Conservation (phyloP, 805 yeast genomes). For the Kodamaea leandrae region DNA sequence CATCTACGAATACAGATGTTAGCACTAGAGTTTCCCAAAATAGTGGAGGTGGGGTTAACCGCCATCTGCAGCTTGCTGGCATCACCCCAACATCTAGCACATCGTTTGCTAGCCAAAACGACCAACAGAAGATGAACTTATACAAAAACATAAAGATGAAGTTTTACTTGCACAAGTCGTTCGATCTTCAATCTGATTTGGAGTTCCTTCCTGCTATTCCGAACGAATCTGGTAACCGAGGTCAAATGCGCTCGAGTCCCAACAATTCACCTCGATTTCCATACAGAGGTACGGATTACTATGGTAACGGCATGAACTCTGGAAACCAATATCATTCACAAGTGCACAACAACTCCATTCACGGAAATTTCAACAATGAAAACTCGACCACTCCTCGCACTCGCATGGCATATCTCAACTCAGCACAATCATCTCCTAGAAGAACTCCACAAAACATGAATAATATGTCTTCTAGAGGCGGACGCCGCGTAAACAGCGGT, state of each 20-base stretch:
- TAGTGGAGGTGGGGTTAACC: not conserved
- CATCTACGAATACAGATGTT: too few relatives aligned
- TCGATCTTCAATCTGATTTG: slow-evolving; percentile 67
- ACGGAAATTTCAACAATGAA: slow-evolving; percentile 1
- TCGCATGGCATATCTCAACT: slow-evolving; percentile 16
- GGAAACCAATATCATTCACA: slow-evolving; percentile 7
- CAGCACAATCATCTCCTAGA: slow-evolving; percentile 15
- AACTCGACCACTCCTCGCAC: slow-evolving; percentile 14
- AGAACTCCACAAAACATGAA: slow-evolving; percentile 13
- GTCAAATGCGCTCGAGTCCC: slow-evolving; percentile 9
- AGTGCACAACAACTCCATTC: slow-evolving; percentile 4
- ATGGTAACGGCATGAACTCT: slow-evolving; percentile 1
- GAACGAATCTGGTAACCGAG: slow-evolving; percentile 7
- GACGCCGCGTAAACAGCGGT: slow-evolving; percentile 10
- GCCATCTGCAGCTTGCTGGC: not conserved
- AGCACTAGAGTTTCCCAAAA: not conserved
- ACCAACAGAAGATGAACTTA: slow-evolving; percentile 14
- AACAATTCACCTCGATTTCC: slow-evolving; percentile 12
- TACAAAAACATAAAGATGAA: slow-evolving; percentile 41
- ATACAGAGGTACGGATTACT: slow-evolving; percentile 11
- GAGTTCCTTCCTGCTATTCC: slow-evolving; percentile 49
- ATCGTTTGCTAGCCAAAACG: not conserved
- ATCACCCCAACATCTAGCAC: not conserved
- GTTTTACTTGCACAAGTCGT: slow-evolving; percentile 62
- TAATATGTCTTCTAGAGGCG: slow-evolving; percentile 5